Evolutionary conservation across 768 basidiomycete genomes (phyloP).

Genomic region (Auriculariales sp.): DNA sequence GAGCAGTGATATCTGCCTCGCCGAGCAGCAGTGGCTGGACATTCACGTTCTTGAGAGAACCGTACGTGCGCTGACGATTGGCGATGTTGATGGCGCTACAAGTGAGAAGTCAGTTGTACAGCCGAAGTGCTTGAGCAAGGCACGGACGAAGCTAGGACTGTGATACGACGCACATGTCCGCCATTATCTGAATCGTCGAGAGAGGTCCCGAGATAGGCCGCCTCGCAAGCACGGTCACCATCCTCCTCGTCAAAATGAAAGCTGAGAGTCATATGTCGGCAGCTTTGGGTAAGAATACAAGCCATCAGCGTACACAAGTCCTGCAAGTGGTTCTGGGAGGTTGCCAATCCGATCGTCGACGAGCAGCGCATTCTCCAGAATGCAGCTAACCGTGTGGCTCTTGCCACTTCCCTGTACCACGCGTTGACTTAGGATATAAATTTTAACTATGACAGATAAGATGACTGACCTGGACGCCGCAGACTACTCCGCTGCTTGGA

Average conservation of each 20-base stretch:
- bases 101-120: background rate
- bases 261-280: too few relatives aligned
- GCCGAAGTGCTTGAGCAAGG: background rate
- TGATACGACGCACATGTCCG: background rate
- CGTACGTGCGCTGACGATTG: conserved; percentile 1
- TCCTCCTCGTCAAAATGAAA: conserved; percentile 5
- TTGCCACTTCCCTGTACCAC: conserved; percentile 42
- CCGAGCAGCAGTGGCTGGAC: conserved; percentile 42
- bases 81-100: conserved; percentile 5
- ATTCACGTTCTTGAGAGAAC: conserved; percentile 14
- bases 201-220: conserved; percentile 1
- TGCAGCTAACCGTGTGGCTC: conserved; percentile 52
- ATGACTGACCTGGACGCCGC: conserved; percentile 26
- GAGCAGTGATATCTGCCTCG: conserved; percentile 49
- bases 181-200: background rate
- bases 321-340: conserved; percentile 38
- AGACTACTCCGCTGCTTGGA: conserved; percentile 60
- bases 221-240: conserved; percentile 8
- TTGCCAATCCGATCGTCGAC: conserved; percentile 32
- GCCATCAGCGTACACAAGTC: conserved; percentile 26
- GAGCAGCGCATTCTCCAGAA: conserved; percentile 61
- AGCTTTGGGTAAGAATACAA: background rate
- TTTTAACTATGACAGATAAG: background rate
- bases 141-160: conserved; percentile 4
- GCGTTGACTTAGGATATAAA: background rate